Percentiles rank a stretch among this genome's conserved stretches.
Evolutionary conservation across 176 grass and related monocot genomes (phyloP).

Genomic region (Areca catechu): DNA sequence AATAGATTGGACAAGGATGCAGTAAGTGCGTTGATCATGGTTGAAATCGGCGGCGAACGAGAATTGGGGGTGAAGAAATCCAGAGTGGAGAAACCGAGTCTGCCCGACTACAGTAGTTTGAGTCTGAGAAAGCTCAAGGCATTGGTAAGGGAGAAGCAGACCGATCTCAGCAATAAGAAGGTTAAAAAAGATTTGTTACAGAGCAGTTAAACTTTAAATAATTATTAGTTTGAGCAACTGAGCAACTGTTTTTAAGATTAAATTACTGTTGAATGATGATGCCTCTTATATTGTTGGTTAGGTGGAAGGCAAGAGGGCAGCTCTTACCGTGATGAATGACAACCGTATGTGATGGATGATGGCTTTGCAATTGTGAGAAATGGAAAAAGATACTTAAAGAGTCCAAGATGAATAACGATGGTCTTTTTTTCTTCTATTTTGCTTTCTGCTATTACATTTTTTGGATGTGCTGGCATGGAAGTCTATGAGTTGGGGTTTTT

Average conservation of each 20-base stretch:
- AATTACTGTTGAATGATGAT: background rate
- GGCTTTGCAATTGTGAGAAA: too few species aligned
- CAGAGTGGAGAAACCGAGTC: background rate
- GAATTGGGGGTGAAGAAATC: background rate
- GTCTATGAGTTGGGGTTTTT: background rate
- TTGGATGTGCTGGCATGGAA: constrained; percentile 10
- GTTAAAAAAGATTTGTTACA: too few species aligned
- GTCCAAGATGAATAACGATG: too few species aligned
- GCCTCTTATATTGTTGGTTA: too few species aligned
- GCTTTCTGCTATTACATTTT: background rate
- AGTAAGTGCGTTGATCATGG: background rate
- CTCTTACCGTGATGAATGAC: too few species aligned
- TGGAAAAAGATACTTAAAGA: too few species aligned
- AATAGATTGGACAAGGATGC: too few species aligned
- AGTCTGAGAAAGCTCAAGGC: constrained; percentile 57
- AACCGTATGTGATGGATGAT: too few species aligned
- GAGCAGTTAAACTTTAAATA: constrained; percentile 16
- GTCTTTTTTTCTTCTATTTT: background rate
- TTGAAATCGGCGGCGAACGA: background rate
- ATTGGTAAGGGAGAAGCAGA: constrained; percentile 26
- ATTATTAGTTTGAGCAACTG: background rate
- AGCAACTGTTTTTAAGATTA: too few species aligned
- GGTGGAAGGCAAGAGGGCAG: too few species aligned
- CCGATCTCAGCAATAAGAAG: constrained; percentile 9
- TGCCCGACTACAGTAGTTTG: background rate